Evolutionary conservation across 2,329 filamentous ascomycete genomes (phyloP), one percentile per base, ranked within the genome.

Genomic region (Cordyceps tenuipes): DNA sequence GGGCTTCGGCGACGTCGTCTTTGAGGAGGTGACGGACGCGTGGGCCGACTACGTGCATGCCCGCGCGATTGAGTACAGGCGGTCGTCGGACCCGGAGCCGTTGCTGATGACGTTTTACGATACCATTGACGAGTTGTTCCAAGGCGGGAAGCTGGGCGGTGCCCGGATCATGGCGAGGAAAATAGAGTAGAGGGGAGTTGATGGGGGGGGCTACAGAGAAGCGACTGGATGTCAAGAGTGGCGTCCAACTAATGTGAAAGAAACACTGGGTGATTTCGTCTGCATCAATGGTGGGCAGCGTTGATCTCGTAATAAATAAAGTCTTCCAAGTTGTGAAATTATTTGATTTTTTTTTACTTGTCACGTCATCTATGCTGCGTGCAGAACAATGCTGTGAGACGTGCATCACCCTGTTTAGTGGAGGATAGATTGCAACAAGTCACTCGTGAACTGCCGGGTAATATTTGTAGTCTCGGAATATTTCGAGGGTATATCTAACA

Each of bases 21-120:
- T 64, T 51, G 58, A 62, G 17, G 64, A 66, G 41, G 57, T 65
- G 57, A 62, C 64, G 12, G 34, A n/a, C 19, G 17, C 53, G 0
- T 66, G 65, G 65, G 36, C 63, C 1, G 60, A 61, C 3, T 65
- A 62, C 53, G 65, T 66, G 39, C 64, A 62, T 34, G 51, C 23
- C 2, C 58, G 65, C 6, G 63, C 62, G 3, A 59, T 21, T 3
- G 56, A 59, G 26, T 66, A 63, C 43, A 59, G 44, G 21, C 51
- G 57, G 10, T 60, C 62, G 7, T 10, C 49, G 1, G 36, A 39
- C 2, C 31, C 55, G 3, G 63, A 64, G 17, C 51, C 55, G 13
- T 55, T 62, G 41, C 13, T 65, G 31, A 36, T 60, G 12, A 52
- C 52, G 1, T 65, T 65, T 44, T 65, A 64, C 34, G 58, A 62